Evolutionary conservation across 805 yeast genomes (phyloP), one percentile per base, ranked within the genome.

Genomic region (Lipomyces sp.): DNA sequence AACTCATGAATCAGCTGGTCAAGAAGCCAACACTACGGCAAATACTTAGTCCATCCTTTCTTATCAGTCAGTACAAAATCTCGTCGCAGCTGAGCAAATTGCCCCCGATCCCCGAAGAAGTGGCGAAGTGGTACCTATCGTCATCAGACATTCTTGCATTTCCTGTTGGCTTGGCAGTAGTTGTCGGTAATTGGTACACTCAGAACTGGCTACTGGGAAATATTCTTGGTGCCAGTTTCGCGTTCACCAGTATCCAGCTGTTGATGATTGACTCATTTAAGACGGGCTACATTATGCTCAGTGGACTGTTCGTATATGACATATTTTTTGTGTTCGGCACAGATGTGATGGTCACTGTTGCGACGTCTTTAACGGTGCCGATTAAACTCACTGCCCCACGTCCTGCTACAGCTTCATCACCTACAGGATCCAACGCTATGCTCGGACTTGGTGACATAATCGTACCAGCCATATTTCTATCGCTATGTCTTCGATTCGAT

Each of bases 381-480:
- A 78, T 82, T 57, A 85, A 84, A 69, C 64, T 85, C 33, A 65
- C 79, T 5, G 74, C 85, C 24, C 89, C 89, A 7, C 75, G 79
- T 0, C 73, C 72, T 0, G 53, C 64, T 18, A 62, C 67, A 11
- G 53, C 65, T 3, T 13, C 71, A 63, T 39, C 61, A 6, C 66
- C 67, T 3, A 57, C 37, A 8, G 64, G 55, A 10, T 59, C 69
- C 3, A 53, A 50, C 29, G 71, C 73, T 2, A 74, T 87, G 59
- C 75, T 88, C 8, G 92, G 92, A 0, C 76, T 87, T 4, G 92
- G 92, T 4, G 92, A 88, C 74, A 82, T 89, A 61, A 85, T 85
- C 2, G 75, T 87, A 13, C 91, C 92, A 0, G 89, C 88, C 0
- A 62, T 80, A 18, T 82, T 85, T 63, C 77, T 85, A 11, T 76